A percentile compares a stretch with the other conserved stretches of the same genome.
These are phyloP conservation scores for Hypseocharis bilobata DNA, from an alignment of 441 rosid genomes.

Conservation along the genomic window DNA sequence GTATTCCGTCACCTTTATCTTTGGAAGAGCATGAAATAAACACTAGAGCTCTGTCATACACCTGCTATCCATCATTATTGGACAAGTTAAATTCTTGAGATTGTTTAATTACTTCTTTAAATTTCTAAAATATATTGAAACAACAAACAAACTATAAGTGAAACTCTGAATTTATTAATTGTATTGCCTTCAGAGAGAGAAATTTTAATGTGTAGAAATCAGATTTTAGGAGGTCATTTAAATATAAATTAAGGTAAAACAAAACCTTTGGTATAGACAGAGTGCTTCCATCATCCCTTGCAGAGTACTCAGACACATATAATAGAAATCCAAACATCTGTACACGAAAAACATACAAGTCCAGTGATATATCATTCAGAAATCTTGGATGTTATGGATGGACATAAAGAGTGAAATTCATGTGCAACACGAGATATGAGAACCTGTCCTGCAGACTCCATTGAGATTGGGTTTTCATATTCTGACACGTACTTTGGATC, in stretches of 20 bases:
- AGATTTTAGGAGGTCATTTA: not conserved
- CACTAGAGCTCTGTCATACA: constrained; percentile 87
- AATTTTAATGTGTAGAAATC: not conserved
- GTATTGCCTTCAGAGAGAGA: not conserved
- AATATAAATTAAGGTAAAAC: constrained; percentile 1
- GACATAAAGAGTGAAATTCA: too few species aligned
- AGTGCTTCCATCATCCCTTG: constrained; percentile 37
- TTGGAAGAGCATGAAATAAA: constrained; percentile 48
- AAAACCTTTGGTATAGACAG: constrained; percentile 66
- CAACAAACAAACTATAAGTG: not conserved
- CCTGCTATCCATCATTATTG: constrained; percentile 36
- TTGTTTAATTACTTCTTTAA: not conserved
- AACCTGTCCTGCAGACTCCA: constrained; percentile 86
- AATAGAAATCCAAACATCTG: constrained; percentile 84
- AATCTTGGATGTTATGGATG: constrained; percentile 13
- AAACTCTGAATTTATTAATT: not conserved
- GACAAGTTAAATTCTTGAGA: constrained; percentile 7
- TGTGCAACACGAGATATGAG: constrained; percentile 2
- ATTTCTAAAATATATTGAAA: not conserved
- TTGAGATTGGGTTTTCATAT: constrained; percentile 51
- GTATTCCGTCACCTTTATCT: constrained; percentile 30
- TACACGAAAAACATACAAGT: constrained; percentile 17
- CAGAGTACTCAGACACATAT: constrained; percentile 50
- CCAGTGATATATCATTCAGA: constrained; percentile 4
- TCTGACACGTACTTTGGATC: constrained; percentile 39